phyloP scores from a whole-genome alignment of 176 grass and related monocot genomes.

The Dendrocalamus sinicus region DNA sequence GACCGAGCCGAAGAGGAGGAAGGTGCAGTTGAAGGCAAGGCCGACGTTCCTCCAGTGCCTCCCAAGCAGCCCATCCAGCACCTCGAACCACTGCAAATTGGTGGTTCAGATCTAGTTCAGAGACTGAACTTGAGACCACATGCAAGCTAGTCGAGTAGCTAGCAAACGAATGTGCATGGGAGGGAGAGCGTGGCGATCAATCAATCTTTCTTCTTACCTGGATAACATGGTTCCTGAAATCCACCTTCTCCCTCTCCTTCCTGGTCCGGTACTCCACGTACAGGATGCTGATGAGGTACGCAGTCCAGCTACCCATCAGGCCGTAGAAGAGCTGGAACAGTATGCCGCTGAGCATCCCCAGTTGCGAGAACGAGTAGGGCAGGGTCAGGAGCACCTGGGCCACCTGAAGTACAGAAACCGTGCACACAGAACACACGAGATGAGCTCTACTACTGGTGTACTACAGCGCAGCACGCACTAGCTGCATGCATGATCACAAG shows the following conservation, averaged over 20 bases:
- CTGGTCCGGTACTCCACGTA: slow-evolving; percentile 94
- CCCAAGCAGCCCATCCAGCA: slow-evolving; percentile 91
- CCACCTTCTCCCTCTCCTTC: slow-evolving; percentile 95
- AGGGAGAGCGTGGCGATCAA: not conserved
- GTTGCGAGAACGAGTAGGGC: slow-evolving; percentile 98
- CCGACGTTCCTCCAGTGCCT: slow-evolving; percentile 97
- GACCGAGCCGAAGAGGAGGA: slow-evolving; percentile 98
- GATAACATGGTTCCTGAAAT: slow-evolving; percentile 98
- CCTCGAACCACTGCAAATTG: slow-evolving; percentile 87
- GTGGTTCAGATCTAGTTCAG: not conserved
- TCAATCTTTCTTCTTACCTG: slow-evolving; percentile 54
- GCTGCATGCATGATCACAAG: not conserved
- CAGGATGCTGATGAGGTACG: slow-evolving; percentile 97
- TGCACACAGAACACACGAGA: not conserved
- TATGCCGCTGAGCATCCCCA: slow-evolving; percentile 94
- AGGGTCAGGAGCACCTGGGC: slow-evolving; percentile 96
- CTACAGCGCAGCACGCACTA: too few relatives aligned
- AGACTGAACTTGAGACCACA: not conserved
- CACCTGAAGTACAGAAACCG: slow-evolving; percentile 54
- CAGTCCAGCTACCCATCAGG: slow-evolving; percentile 94
- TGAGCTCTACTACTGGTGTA: not conserved
- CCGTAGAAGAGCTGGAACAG: slow-evolving; percentile 96
- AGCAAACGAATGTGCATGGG: not conserved
- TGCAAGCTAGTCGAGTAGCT: not conserved
- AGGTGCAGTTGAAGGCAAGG: slow-evolving; percentile 97